These are phyloP conservation scores for Yamadazyma pseudoaaseri DNA, from an alignment of 1,139 yeast species.

Conservation along the genomic window DNA sequence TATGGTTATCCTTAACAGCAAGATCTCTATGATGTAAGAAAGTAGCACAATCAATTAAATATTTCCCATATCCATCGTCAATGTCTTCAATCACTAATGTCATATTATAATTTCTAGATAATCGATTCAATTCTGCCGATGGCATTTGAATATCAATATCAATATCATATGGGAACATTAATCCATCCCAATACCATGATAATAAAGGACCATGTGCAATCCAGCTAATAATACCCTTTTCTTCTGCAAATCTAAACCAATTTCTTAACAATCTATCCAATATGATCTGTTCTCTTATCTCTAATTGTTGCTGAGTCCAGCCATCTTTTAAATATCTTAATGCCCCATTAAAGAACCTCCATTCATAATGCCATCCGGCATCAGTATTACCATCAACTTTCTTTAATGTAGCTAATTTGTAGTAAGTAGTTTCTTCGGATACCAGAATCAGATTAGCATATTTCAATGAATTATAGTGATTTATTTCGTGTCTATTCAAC, in stretches of 20 bases:
- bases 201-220: conserved; percentile 53
- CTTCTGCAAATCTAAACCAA: conserved; percentile 36
- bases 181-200: conserved; percentile 40
- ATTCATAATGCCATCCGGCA: conserved; percentile 41
- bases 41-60: conserved; percentile 32
- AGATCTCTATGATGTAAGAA: conserved; percentile 30
- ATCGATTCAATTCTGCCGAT: conserved; percentile 27
- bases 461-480: conserved; percentile 20
- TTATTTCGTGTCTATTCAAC: conserved; percentile 18
- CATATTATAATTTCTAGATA: conserved; percentile 36
- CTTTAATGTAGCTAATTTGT: conserved; percentile 32
- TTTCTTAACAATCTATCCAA: conserved; percentile 31
- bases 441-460: conserved; percentile 25
- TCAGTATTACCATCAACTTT: conserved; percentile 26
- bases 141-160: conserved; percentile 42
- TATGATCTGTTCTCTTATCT: conserved; percentile 29
- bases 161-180: conserved; percentile 36
- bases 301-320: conserved; percentile 31
- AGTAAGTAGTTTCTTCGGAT: conserved; percentile 35
- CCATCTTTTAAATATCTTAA: conserved; percentile 27
- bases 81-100: conserved; percentile 32
- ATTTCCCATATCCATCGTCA: conserved; percentile 33
- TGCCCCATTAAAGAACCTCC: conserved; percentile 39
- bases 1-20: conserved; percentile 31
- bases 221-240: conserved; percentile 41